These are phyloP conservation scores for Akanthomyces lecanii DNA, from an alignment of 2,329 filamentous ascomycete genomes.

Conservation along the genomic window DNA sequence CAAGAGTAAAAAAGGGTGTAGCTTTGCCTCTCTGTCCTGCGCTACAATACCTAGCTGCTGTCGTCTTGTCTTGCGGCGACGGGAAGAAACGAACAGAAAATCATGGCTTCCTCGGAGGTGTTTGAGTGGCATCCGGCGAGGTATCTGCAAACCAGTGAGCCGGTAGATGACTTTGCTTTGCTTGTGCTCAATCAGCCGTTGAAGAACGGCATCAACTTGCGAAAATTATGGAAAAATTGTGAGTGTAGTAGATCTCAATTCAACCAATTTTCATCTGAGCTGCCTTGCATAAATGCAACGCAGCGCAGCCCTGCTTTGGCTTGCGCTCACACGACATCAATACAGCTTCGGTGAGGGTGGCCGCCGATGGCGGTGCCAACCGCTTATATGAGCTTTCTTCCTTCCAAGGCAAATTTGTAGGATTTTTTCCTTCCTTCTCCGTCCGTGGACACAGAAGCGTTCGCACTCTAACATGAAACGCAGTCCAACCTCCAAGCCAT, in stretches of 20 bases:
- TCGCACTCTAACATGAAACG: background rate
- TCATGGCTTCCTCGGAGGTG: conserved; percentile 2
- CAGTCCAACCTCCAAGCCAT: conserved; percentile 65
- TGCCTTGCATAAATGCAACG: background rate
- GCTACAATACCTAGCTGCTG: background rate
- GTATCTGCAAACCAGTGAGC: conserved; percentile 32
- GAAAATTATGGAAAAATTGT: conserved; percentile 49
- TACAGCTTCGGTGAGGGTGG: conserved; percentile 63
- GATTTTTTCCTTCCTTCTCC: conserved; percentile 19
- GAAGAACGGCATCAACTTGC: conserved; percentile 41
- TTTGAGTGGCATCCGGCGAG: conserved; percentile 40
- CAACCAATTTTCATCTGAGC: background rate
- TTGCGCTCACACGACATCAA: conserved; percentile 22
- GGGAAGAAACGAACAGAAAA: background rate
- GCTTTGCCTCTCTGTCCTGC: background rate
- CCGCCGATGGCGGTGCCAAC: conserved; percentile 90
- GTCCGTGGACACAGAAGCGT: background rate
- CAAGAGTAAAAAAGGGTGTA: background rate
- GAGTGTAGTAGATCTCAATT: conserved; percentile 17
- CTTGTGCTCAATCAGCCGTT: conserved; percentile 52
- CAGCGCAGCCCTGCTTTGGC: conserved; percentile 5
- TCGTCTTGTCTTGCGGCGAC: too few relatives aligned
- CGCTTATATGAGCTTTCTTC: conserved; percentile 52
- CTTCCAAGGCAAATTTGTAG: conserved; percentile 40
- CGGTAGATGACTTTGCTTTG: conserved; percentile 38